Percentiles rank a stretch among this genome's conserved stretches.
Evolutionary conservation across 2,329 filamentous ascomycete species (phyloP).

Genomic region (Cordyceps militaris): DNA sequence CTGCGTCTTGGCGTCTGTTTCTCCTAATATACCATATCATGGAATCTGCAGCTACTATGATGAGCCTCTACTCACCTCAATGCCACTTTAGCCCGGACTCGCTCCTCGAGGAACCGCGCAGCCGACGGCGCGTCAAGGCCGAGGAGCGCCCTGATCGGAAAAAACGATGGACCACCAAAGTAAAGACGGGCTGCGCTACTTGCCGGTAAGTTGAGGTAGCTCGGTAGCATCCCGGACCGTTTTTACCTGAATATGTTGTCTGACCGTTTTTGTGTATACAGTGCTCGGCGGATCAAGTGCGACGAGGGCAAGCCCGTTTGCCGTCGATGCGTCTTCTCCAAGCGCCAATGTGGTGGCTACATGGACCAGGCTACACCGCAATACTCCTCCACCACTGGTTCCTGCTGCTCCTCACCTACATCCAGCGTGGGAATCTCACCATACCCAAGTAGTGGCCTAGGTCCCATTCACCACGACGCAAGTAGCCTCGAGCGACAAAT

Average conservation of each 20-base stretch:
- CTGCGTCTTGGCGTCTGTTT: neutral
- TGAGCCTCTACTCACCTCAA: neutral
- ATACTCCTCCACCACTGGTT: neutral
- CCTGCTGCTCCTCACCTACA: neutral
- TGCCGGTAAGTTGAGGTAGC: neutral
- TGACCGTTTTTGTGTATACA: neutral
- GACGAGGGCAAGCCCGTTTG: conserved; percentile 5
- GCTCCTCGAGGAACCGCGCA: neutral
- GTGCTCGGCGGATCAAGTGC: conserved; percentile 1
- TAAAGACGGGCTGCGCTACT: conserved; percentile 3
- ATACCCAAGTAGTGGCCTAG: neutral
- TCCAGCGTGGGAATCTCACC: neutral
- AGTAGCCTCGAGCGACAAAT: neutral
- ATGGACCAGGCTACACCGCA: neutral
- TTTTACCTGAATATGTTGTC: too few species aligned
- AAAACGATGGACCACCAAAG: conserved; percentile 6
- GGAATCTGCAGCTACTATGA: neutral
- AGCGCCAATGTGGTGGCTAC: conserved; percentile 3
- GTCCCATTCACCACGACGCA: neutral
- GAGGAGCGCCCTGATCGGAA: conserved; percentile 1
- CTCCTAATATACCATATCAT: too few species aligned
- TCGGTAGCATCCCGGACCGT: neutral
- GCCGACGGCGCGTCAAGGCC: neutral
- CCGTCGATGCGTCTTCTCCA: conserved; percentile 3
- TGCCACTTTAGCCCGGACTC: neutral